phyloP scores from a whole-genome alignment of 106 monocot genomes.

The Posidonia australis region DNA sequence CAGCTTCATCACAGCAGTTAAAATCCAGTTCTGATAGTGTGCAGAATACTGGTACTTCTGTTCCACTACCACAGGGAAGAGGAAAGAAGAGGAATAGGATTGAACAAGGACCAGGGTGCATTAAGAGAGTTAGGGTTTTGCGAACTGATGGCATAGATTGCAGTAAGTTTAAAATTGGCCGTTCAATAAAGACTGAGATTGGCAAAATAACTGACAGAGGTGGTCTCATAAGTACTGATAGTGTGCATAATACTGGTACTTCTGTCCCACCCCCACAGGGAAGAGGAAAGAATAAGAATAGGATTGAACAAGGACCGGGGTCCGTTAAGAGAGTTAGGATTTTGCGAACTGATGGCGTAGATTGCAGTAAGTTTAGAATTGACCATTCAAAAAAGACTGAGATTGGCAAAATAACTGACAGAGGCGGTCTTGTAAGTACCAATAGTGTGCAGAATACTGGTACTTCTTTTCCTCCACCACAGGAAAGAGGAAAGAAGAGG shows the following conservation, averaged over 20 bases:
- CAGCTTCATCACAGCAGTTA: slow-evolving; percentile 49
- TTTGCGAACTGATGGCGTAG: slow-evolving; percentile 42
- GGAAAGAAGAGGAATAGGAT: slow-evolving; percentile 61
- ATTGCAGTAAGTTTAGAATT: slow-evolving; percentile 36
- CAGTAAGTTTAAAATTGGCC: slow-evolving; percentile 34
- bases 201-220: slow-evolving; percentile 81
- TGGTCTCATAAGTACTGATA: slow-evolving; percentile 54
- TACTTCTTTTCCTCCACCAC: slow-evolving; percentile 24
- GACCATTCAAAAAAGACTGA: slow-evolving; percentile 50
- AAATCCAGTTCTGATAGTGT: slow-evolving; percentile 67
- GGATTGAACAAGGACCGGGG: no score
- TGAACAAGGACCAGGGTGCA: slow-evolving; percentile 25
- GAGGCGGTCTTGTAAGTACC: slow-evolving; percentile 54
- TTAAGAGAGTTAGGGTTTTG: slow-evolving; percentile 41
- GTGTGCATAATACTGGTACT: slow-evolving; percentile 44
- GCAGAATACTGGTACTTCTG: slow-evolving; percentile 38
- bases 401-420: slow-evolving; percentile 74
- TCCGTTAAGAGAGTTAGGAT: slow-evolving; percentile 46
- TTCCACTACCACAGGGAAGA: slow-evolving; percentile 37
- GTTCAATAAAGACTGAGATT: slow-evolving; percentile 55
- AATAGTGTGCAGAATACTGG: slow-evolving; percentile 57
- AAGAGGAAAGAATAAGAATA: slow-evolving; percentile 57
- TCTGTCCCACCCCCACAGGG: slow-evolving; percentile 30
- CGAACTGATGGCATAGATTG: slow-evolving; percentile 52
- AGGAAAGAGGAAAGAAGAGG: slow-evolving; percentile 53